These are phyloP conservation scores for Mytilinidion resinicola DNA, from an alignment of 495 filamentous ascomycete species.

Conservation along the genomic window DNA sequence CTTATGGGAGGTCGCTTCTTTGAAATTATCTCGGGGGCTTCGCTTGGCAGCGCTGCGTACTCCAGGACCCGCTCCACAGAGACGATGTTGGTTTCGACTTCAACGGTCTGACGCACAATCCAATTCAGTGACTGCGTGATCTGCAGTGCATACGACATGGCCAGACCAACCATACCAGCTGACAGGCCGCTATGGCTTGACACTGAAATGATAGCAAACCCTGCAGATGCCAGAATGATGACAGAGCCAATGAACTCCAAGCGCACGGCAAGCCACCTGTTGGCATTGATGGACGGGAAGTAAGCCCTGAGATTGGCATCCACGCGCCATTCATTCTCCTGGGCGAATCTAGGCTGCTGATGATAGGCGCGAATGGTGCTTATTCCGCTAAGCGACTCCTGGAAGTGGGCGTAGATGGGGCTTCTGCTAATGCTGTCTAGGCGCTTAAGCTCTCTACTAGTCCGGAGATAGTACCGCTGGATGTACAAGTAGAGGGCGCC, in stretches of 20 bases:
- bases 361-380: slow-evolving; percentile 96
- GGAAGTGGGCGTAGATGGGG: slow-evolving; percentile 97
- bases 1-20: slow-evolving; percentile 77
- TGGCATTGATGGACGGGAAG: slow-evolving; percentile 93
- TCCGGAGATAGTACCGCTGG: slow-evolving; percentile 93
- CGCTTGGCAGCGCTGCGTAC: slow-evolving; percentile 87
- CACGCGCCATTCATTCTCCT: slow-evolving; percentile 97
- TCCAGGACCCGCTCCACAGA: slow-evolving; percentile 97
- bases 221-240: slow-evolving; percentile 83
- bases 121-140: slow-evolving; percentile 99
- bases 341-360: slow-evolving; percentile 77
- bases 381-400: slow-evolving; percentile 91
- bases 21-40: slow-evolving; percentile 90
- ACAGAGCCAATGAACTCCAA: slow-evolving; percentile 95
- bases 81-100: slow-evolving; percentile 99
- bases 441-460: slow-evolving; percentile 92
- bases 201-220: slow-evolving; percentile 77
- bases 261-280: slow-evolving; percentile 92
- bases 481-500: slow-evolving; percentile 81
- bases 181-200: slow-evolving; percentile 60
- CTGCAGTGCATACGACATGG: slow-evolving; percentile 95
- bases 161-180: slow-evolving; percentile 79
- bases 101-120: slow-evolving; percentile 98
- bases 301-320: slow-evolving; percentile 94
- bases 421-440: slow-evolving; percentile 91